phyloP scores from a whole-genome alignment of 2,329 filamentous ascomycete genomes.

The Chaetomiaceae sp. region DNA sequence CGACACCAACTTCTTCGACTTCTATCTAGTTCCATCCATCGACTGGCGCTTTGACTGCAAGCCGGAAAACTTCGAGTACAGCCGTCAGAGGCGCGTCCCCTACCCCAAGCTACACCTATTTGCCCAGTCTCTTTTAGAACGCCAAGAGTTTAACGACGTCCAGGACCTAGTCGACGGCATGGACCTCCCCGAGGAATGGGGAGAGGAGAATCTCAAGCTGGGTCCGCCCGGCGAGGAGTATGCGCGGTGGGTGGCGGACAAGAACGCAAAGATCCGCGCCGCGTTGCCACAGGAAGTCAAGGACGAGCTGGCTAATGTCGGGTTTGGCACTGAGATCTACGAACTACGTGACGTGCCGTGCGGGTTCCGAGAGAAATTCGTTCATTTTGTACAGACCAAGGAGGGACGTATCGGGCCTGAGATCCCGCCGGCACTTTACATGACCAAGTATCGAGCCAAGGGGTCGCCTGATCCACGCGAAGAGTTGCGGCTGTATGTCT shows the following conservation, averaged over 20 bases:
- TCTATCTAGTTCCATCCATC: background rate
- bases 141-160: background rate
- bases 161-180: conserved; percentile 6
- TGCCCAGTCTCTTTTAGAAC: conserved; percentile 2
- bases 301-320: background rate
- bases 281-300: background rate
- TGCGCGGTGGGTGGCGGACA: background rate
- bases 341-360: background rate
- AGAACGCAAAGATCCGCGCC: background rate
- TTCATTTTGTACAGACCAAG: background rate
- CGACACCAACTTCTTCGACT: background rate
- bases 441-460: background rate
- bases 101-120: conserved; percentile 1
- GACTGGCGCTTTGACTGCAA: conserved; percentile 2
- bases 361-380: background rate
- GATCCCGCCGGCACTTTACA: background rate
- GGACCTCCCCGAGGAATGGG: conserved; percentile 7
- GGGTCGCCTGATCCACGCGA: background rate
- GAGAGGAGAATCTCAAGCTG: background rate
- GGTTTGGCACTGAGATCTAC: background rate
- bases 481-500: background rate
- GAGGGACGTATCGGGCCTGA: background rate
- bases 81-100: background rate
- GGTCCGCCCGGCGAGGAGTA: background rate
- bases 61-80: conserved; percentile 1